Percentiles rank a stretch among this genome's conserved stretches.
These are phyloP conservation scores for Jasminum sambac DNA, from an alignment of 257 asterid species.

Conservation along the genomic window DNA sequence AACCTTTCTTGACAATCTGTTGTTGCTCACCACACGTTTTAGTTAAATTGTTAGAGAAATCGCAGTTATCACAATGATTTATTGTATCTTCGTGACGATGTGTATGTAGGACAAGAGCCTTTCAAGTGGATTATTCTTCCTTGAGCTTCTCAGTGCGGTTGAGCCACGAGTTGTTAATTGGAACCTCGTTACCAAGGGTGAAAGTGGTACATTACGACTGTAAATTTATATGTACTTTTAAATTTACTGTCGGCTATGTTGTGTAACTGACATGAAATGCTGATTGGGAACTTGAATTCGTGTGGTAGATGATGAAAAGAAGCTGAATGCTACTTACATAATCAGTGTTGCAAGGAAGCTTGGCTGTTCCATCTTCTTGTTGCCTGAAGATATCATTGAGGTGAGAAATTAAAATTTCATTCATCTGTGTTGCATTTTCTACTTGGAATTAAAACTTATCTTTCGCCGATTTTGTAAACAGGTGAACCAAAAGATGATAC, in stretches of 20 bases:
- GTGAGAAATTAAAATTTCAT: slow-evolving; percentile 41
- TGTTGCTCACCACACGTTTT: neutral
- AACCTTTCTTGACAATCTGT: slow-evolving; percentile 9
- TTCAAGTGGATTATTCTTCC: slow-evolving; percentile 83
- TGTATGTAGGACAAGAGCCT: slow-evolving; percentile 79
- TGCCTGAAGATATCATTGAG: slow-evolving; percentile 98
- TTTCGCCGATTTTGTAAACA: slow-evolving; percentile 33
- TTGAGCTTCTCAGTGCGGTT: slow-evolving; percentile 90
- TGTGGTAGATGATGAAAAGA: slow-evolving; percentile 78
- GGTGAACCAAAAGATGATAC: slow-evolving; percentile 99
- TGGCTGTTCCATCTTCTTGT: slow-evolving; percentile 92
- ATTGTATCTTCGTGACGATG: slow-evolving; percentile 22
- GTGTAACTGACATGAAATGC: neutral
- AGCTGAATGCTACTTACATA: slow-evolving; percentile 92
- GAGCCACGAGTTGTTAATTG: slow-evolving; percentile 98
- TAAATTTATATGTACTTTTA: slow-evolving; percentile 15
- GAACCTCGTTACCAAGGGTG: slow-evolving; percentile 95
- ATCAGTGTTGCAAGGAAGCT: slow-evolving; percentile 97
- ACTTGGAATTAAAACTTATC: neutral
- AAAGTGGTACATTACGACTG: slow-evolving; percentile 59
- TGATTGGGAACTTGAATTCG: slow-evolving; percentile 25
- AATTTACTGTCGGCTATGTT: neutral
- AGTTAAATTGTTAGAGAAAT: slow-evolving; percentile 1
- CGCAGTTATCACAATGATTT: slow-evolving; percentile 1
- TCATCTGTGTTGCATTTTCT: slow-evolving; percentile 9